phyloP scores from a whole-genome alignment of 371 early-diverging fungal genomes.

The Rhizopus arrhizus region DNA sequence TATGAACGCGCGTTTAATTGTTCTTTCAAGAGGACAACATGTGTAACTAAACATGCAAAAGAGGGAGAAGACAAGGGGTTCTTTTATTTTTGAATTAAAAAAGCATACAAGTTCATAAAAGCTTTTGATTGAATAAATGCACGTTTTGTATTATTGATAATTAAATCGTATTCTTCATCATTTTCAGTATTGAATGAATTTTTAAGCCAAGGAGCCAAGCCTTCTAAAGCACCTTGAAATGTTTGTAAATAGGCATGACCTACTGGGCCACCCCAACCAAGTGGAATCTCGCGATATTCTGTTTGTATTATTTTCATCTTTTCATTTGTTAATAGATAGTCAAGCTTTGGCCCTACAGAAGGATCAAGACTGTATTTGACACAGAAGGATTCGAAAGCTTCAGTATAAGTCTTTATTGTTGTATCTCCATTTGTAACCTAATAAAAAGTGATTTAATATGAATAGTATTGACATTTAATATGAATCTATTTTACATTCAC shows the following conservation, averaged over 20 bases:
- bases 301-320: slow-evolving; percentile 34
- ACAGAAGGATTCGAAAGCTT: slow-evolving; percentile 38
- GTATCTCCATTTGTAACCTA: slow-evolving; percentile 22
- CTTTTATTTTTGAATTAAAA: slow-evolving; percentile 30
- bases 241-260: slow-evolving; percentile 36
- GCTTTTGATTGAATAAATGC: slow-evolving; percentile 33
- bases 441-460: not conserved
- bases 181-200: slow-evolving; percentile 52
- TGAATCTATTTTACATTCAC: slow-evolving; percentile 17
- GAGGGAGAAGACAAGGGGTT: not conserved
- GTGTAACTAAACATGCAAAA: not conserved
- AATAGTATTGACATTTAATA: not conserved
- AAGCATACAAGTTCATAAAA: slow-evolving; percentile 40
- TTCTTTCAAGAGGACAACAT: not conserved
- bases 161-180: slow-evolving; percentile 16
- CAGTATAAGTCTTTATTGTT: slow-evolving; percentile 15
- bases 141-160: slow-evolving; percentile 14
- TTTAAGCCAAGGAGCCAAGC: slow-evolving; percentile 94
- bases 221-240: slow-evolving; percentile 69
- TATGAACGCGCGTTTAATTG: too few relatives aligned
- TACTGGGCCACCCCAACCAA: slow-evolving; percentile 46
- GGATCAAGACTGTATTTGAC: slow-evolving; percentile 26
- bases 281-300: slow-evolving; percentile 40
- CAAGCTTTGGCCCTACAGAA: slow-evolving; percentile 36
- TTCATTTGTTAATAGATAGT: slow-evolving; percentile 27